phyloP scores from a whole-genome alignment of 2,329 filamentous ascomycete species.

The Pseudopithomyces maydicus region DNA sequence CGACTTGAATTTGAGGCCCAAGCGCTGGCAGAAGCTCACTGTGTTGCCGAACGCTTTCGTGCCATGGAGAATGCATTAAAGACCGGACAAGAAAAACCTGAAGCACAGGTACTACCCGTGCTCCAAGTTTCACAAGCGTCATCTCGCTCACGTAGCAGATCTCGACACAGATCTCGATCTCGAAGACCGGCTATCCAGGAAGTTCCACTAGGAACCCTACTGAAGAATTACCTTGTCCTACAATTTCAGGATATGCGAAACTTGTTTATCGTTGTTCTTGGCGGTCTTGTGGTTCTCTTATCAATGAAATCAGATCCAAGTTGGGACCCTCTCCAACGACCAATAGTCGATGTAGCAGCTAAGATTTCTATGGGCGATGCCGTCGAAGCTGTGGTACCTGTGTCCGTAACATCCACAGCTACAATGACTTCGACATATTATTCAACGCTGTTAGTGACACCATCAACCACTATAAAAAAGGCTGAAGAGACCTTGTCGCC shows the following conservation, averaged over 20 bases:
- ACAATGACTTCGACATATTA: conserved; percentile 32
- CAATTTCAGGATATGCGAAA: conserved; percentile 60
- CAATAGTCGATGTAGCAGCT: background rate
- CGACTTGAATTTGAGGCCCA: conserved; percentile 38
- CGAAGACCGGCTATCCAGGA: conserved; percentile 36
- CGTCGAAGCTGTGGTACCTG: background rate
- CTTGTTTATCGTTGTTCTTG: conserved; percentile 55
- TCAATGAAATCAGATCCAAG: conserved; percentile 28
- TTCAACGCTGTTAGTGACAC: conserved; percentile 33
- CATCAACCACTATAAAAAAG: conserved; percentile 7
- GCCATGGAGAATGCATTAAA: conserved; percentile 34
- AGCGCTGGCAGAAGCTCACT: conserved; percentile 31
- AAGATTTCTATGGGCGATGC: background rate
- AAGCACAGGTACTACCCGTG: conserved; percentile 3
- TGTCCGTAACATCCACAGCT: conserved; percentile 24
- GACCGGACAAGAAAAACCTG: conserved; percentile 16
- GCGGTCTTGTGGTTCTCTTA: conserved; percentile 50
- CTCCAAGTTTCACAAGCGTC: conserved; percentile 1
- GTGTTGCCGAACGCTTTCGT: conserved; percentile 36
- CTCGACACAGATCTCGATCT: conserved; percentile 15
- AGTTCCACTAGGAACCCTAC: conserved; percentile 57
- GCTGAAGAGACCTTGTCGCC: background rate
- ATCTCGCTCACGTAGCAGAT: conserved; percentile 13
- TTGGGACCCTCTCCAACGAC: conserved; percentile 10
- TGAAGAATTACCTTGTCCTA: conserved; percentile 60